These are phyloP conservation scores for Albophoma yamanashiensis DNA, from an alignment of 2,329 filamentous ascomycete species.

Conservation along the genomic window DNA sequence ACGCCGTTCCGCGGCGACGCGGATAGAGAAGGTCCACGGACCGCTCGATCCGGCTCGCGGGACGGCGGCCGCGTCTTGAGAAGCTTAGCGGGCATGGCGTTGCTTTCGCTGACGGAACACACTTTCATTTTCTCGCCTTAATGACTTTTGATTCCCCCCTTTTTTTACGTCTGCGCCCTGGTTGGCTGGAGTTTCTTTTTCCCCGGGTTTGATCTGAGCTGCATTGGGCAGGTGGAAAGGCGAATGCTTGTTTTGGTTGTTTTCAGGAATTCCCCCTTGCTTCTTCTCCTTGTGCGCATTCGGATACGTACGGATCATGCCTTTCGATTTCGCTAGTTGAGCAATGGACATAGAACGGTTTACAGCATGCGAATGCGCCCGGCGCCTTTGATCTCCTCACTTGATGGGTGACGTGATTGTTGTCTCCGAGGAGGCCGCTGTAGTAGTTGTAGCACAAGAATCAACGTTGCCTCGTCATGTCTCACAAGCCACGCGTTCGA, in stretches of 20 bases:
- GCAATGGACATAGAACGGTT: neutral
- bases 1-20: neutral
- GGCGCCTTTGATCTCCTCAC: neutral
- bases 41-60: neutral
- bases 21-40: neutral
- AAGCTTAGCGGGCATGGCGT: neutral
- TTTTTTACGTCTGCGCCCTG: neutral
- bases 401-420: neutral
- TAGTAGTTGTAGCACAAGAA: no score
- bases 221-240: slow-evolving; percentile 2
- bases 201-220: neutral
- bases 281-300: neutral
- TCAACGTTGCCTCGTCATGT: neutral
- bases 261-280: neutral
- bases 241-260: neutral
- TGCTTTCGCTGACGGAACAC: neutral
- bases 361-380: neutral
- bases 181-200: neutral
- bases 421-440: neutral
- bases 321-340: neutral
- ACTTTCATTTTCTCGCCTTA: neutral
- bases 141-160: slow-evolving; percentile 4
- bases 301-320: neutral
- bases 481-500: neutral
- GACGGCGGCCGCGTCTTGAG: neutral